Evolutionary conservation across 495 filamentous ascomycete genomes (phyloP).

Genomic region (Aspergillus campestris): DNA sequence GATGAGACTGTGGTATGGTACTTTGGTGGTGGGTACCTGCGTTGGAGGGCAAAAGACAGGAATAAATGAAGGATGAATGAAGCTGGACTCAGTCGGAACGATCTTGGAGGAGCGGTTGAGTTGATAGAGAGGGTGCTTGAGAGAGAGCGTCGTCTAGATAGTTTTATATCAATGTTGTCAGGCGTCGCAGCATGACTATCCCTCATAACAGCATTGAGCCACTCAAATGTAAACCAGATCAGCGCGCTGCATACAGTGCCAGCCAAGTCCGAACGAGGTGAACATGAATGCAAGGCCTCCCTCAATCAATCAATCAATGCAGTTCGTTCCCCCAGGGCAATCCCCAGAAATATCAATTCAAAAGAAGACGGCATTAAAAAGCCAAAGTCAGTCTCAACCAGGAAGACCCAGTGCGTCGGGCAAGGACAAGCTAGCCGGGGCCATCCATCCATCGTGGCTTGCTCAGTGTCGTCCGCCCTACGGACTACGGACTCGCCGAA

Average conservation of each 20-base stretch:
- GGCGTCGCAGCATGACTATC: no score
- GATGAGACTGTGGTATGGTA: neutral
- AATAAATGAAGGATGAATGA: slow-evolving; percentile 1
- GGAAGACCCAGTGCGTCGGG: slow-evolving; percentile 2
- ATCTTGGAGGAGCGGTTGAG: no score
- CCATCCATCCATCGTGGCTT: slow-evolving; percentile 1
- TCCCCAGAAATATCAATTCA: neutral
- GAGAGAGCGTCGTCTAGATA: no score
- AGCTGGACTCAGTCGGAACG: no score
- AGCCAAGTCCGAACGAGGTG: no score
- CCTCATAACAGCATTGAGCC: no score
- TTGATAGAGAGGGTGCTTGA: no score
- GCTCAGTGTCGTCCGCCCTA: slow-evolving; percentile 5
- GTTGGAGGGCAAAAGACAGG: neutral
- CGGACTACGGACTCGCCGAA: slow-evolving; percentile 4
- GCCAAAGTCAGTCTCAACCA: neutral
- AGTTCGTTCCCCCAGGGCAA: neutral
- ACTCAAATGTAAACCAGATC: neutral
- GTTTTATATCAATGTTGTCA: no score
- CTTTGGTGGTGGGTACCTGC: slow-evolving; percentile 1
- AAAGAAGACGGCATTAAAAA: neutral
- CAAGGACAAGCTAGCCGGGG: slow-evolving; percentile 7
- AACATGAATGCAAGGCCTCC: neutral
- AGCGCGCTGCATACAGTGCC: no score
- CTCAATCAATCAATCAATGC: neutral